phyloP scores from a whole-genome alignment of 768 basidiomycete genomes.

The Trametes punicea region DNA sequence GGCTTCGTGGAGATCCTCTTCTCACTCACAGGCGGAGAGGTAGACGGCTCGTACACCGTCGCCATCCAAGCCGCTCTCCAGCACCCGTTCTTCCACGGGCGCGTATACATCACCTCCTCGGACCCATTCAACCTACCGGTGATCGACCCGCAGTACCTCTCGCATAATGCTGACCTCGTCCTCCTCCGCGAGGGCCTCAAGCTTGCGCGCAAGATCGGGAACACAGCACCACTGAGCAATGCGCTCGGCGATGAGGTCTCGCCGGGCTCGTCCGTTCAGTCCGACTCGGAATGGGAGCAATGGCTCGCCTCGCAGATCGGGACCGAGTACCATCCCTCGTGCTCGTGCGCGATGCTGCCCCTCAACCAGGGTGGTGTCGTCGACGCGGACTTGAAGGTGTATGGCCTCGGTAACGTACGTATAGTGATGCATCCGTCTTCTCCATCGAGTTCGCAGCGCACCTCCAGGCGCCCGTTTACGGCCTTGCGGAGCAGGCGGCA shows the following conservation, averaged over 20 bases:
- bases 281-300: constrained; percentile 54
- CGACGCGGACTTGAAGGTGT: no score
- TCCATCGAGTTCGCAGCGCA: no score
- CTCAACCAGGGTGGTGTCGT: no score
- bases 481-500: constrained; percentile 47
- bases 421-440: no score
- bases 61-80: constrained; percentile 65
- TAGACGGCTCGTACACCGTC: constrained; percentile 40
- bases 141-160: no score
- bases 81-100: no score
- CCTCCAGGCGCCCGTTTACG: constrained; percentile 35
- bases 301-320: constrained; percentile 44
- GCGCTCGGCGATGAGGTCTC: constrained; percentile 44
- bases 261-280: constrained; percentile 48
- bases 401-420: no score
- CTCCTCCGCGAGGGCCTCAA: constrained; percentile 59
- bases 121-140: no score
- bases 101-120: no score
- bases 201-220: constrained; percentile 54
- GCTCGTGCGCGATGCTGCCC: no score
- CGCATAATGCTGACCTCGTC: constrained; percentile 46
- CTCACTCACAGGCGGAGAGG: constrained; percentile 36
- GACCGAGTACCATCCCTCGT: no score
- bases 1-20: constrained; percentile 59
- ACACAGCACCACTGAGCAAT: constrained; percentile 47